A percentile compares a stretch with the other conserved stretches of the same genome.
Conservation (phyloP, 257 asterid species). For the Parsonsia alboflavescens region DNA sequence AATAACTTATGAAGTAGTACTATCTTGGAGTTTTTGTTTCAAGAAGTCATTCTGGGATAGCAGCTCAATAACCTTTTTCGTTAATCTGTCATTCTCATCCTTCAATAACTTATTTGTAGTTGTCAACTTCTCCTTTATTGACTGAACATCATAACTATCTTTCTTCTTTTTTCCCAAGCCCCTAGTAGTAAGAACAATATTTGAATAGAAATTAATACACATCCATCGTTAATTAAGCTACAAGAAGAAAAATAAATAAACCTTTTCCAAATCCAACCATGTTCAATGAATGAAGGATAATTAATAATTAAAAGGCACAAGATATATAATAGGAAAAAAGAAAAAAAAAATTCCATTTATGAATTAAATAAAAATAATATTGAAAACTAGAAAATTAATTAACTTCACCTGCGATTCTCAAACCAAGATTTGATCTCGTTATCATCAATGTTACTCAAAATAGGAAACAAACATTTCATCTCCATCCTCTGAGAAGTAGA, state of each 20-base stretch:
- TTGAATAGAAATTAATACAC: no score
- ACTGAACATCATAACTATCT: background rate
- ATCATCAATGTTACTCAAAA: background rate
- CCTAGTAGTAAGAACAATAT: background rate
- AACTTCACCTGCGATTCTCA: background rate
- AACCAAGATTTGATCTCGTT: background rate
- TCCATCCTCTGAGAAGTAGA: conserved; percentile 5
- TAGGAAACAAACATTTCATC: conserved; percentile 4
- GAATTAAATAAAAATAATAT: no score
- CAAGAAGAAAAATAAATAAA: no score
- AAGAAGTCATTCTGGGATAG: background rate
- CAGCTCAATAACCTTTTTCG: background rate
- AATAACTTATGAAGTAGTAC: background rate
- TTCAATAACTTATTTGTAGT: conserved; percentile 6
- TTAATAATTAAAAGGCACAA: no score
- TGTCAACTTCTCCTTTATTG: background rate
- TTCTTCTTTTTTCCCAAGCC: background rate
- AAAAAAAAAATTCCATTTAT: no score
- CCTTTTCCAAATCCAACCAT: no score
- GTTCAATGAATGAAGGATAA: no score
- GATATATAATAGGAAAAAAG: background rate
- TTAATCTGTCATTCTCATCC: background rate
- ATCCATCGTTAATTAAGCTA: no score
- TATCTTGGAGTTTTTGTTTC: background rate
- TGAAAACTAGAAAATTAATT: background rate